A percentile compares a stretch with the other conserved stretches of the same genome.
Conservation (phyloP, 208 protist genomes). For the Porcisia hertigi region DNA sequence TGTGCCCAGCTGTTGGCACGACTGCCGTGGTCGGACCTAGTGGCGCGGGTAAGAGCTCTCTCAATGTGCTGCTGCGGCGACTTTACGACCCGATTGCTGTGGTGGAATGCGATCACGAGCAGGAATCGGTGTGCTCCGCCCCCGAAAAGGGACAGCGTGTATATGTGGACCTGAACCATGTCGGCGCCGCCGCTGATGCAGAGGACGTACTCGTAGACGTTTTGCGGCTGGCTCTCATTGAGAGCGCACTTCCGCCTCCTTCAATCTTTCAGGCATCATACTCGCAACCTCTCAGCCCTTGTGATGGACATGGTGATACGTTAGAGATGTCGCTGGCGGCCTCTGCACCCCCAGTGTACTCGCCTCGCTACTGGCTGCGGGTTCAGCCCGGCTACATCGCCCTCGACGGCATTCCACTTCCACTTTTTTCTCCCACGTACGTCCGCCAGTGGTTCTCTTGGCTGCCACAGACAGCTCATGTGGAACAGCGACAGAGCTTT, state of each 20-base stretch:
- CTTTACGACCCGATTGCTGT: slow-evolving; percentile 67
- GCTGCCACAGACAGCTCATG: slow-evolving; percentile 49
- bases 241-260: slow-evolving; percentile 31
- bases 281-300: not conserved
- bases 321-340: not conserved
- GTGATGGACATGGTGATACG: not conserved
- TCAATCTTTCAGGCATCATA: not conserved
- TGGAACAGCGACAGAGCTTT: slow-evolving; percentile 40
- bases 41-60: slow-evolving; percentile 84
- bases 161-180: not conserved
- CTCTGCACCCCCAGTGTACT: not conserved
- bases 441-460: slow-evolving; percentile 47
- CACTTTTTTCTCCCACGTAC: slow-evolving; percentile 59
- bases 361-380: not conserved
- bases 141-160: not conserved
- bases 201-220: slow-evolving; percentile 23
- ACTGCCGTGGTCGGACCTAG: slow-evolving; percentile 72
- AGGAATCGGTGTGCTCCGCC: not conserved
- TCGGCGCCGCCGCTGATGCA: slow-evolving; percentile 7
- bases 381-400: slow-evolving; percentile 18
- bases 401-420: slow-evolving; percentile 58
- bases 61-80: slow-evolving; percentile 64
- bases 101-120: not conserved
- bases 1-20: slow-evolving; percentile 40
- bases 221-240: slow-evolving; percentile 34